Evolutionary conservation across 164 flowering plant genomes (phyloP).

Genomic region (Umbilicus rupestris): DNA sequence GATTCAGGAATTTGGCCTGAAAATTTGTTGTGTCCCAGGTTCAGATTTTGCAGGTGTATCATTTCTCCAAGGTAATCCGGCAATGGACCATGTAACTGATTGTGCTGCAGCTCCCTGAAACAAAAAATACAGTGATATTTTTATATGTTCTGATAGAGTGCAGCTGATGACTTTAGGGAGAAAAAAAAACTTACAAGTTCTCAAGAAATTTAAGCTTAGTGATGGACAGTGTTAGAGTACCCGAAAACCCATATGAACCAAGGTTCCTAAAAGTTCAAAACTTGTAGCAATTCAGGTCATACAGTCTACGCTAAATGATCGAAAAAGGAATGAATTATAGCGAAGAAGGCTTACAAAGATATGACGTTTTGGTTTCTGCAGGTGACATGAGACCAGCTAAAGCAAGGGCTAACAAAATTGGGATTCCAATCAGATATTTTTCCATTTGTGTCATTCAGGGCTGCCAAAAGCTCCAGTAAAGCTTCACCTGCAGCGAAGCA

Average conservation of each 20-base stretch:
- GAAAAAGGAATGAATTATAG: not conserved
- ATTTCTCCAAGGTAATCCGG: slow-evolving; percentile 65
- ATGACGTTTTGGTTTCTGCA: slow-evolving; percentile 62
- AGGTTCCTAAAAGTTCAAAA: slow-evolving; percentile 51
- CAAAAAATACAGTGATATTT: too few relatives aligned
- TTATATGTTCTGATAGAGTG: too few relatives aligned
- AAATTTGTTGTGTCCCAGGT: slow-evolving; percentile 68
- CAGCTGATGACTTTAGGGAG: too few relatives aligned
- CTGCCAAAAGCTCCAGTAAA: slow-evolving; percentile 38
- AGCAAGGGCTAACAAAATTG: slow-evolving; percentile 65
- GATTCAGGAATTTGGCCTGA: slow-evolving; percentile 54
- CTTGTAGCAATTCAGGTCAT: not conserved
- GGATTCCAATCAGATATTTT: slow-evolving; percentile 50
- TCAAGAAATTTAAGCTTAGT: slow-evolving; percentile 51
- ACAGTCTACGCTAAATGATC: not conserved
- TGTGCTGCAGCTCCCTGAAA: slow-evolving; percentile 81
- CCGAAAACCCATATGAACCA: slow-evolving; percentile 67
- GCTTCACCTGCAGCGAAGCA: slow-evolving; percentile 51
- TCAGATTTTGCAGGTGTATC: slow-evolving; percentile 49
- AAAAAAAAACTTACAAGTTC: slow-evolving; percentile 50
- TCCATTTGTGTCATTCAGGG: slow-evolving; percentile 48
- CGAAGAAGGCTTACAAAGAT: slow-evolving; percentile 46
- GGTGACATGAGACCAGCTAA: slow-evolving; percentile 79
- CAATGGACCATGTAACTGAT: slow-evolving; percentile 58
- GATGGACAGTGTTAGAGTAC: slow-evolving; percentile 67